Conservation (phyloP, 2,329 filamentous ascomycete species). For the Ceratocystis huliohia region DNA sequence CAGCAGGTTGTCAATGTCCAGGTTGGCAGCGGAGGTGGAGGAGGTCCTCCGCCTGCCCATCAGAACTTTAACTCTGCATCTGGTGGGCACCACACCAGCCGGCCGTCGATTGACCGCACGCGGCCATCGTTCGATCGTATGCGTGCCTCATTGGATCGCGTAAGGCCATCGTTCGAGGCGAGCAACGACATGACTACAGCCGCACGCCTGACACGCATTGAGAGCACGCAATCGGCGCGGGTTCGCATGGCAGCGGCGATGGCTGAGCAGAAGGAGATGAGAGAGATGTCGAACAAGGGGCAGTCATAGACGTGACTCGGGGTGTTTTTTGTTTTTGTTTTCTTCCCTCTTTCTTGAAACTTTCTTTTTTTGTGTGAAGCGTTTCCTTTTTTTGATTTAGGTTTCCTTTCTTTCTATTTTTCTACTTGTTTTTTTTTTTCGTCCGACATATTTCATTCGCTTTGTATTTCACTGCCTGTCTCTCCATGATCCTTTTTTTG, state of each 20-base stretch:
- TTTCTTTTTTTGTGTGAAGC: conserved; percentile 4
- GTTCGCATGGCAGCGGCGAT: background rate
- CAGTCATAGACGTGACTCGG: conserved; percentile 2
- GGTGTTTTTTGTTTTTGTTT: background rate
- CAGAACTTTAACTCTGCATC: conserved; percentile 22
- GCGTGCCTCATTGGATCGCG: conserved; percentile 73
- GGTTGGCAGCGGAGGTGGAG: conserved; percentile 11
- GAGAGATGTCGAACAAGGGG: conserved; percentile 4
- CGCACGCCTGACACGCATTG: conserved; percentile 69
- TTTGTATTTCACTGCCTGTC: conserved; percentile 21
- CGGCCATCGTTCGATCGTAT: conserved; percentile 82
- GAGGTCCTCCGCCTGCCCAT: conserved; percentile 24
- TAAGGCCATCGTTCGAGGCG: conserved; percentile 71
- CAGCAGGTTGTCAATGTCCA: conserved; percentile 23
- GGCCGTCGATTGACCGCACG: conserved; percentile 53
- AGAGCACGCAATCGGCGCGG: conserved; percentile 49
- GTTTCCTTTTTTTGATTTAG: conserved; percentile 17
- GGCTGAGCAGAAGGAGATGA: background rate
- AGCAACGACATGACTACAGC: conserved; percentile 87
- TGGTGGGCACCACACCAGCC: conserved; percentile 28
- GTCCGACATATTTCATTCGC: background rate
- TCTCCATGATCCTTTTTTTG: conserved; percentile 23
- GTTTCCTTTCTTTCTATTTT: conserved; percentile 24
- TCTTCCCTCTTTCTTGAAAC: conserved; percentile 1
- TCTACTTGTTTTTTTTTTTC: conserved; percentile 23